Conservation (phyloP, 768 basidiomycete species). For the Lentinula sp. region DNA sequence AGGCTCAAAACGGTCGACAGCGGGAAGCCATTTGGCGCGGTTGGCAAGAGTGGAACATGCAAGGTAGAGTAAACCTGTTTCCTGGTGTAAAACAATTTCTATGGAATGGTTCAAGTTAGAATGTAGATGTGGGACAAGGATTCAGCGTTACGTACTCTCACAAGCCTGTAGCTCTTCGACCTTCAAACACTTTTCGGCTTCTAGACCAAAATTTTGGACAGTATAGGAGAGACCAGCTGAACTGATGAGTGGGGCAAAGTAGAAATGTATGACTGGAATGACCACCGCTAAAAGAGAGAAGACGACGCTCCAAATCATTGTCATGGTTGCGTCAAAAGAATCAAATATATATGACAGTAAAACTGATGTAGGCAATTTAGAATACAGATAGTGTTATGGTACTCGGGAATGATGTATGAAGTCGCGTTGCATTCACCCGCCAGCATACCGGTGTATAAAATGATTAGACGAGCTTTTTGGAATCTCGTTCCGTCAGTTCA, state of each 20-base stretch:
- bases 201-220: background rate
- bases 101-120: constrained; percentile 9
- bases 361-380: too few species aligned
- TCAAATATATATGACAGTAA: too few species aligned
- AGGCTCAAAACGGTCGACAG: constrained; percentile 23
- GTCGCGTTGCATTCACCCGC: too few species aligned
- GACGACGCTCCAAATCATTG: background rate
- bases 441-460: too few species aligned
- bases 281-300: background rate
- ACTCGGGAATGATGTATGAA: background rate
- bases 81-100: constrained; percentile 56
- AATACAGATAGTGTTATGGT: too few species aligned
- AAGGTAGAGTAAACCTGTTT: constrained; percentile 52
- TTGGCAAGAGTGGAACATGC: constrained; percentile 51
- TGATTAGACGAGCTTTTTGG: too few species aligned
- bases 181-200: background rate
- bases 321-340: background rate
- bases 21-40: constrained; percentile 51
- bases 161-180: constrained; percentile 47
- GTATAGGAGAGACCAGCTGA: background rate
- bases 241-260: background rate
- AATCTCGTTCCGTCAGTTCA: background rate
- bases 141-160: constrained; percentile 42
- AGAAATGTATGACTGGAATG: background rate
- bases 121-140: constrained; percentile 17